Evolutionary conservation across 73 alveolate species (phyloP).

Genomic region (Stentor coeruleus): DNA sequence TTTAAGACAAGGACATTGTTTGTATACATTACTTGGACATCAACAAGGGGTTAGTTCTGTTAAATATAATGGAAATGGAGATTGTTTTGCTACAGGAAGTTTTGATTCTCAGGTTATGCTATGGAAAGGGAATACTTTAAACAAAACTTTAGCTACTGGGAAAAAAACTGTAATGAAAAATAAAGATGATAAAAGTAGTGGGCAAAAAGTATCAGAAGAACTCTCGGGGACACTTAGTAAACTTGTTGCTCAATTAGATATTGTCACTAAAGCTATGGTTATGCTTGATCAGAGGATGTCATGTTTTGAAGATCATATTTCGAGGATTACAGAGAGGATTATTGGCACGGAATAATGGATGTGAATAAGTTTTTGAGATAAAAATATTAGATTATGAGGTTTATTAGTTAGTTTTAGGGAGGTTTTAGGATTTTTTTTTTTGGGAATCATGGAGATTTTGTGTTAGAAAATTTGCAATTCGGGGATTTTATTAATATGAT

Average conservation of each 20-base stretch:
- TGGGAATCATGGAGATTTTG: no score
- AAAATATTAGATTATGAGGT: no score
- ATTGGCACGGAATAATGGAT: neutral
- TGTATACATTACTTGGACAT: slow-evolving; percentile 97
- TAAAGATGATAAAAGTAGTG: slow-evolving; percentile 48
- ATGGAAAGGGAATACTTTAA: slow-evolving; percentile 17
- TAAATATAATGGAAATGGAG: slow-evolving; percentile 91
- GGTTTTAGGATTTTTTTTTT: no score
- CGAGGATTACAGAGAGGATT: slow-evolving; percentile 17
- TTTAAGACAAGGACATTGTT: slow-evolving; percentile 92
- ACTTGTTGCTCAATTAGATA: slow-evolving; percentile 71
- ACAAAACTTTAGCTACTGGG: neutral
- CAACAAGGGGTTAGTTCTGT: slow-evolving; percentile 88
- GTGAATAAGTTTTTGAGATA: neutral
- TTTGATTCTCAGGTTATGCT: neutral
- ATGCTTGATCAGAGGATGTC: slow-evolving; percentile 29
- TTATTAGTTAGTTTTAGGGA: no score
- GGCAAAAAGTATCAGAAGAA: slow-evolving; percentile 62
- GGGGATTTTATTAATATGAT: no score
- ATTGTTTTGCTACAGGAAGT: slow-evolving; percentile 90
- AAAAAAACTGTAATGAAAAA: slow-evolving; percentile 6
- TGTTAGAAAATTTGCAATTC: no score
- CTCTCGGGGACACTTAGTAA: slow-evolving; percentile 84
- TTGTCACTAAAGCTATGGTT: slow-evolving; percentile 40
- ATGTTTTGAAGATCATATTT: slow-evolving; percentile 25